phyloP scores from a whole-genome alignment of 1,284 basidiomycete genomes.

The Pseudozyma sp. region DNA sequence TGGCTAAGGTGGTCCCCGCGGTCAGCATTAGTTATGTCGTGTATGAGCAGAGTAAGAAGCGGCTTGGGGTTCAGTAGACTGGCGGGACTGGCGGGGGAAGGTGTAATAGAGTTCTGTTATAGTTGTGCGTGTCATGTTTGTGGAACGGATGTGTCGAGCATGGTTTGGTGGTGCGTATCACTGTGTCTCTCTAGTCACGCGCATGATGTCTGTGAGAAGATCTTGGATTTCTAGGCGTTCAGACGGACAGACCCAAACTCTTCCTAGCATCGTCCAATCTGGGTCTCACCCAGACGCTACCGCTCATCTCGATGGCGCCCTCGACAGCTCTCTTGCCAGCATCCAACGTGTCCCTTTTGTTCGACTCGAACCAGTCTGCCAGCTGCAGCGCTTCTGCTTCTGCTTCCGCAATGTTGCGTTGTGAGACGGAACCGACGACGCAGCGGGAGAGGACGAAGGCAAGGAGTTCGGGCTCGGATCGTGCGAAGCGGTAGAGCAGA shows the following conservation, averaged over 20 bases:
- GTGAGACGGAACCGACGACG: slow-evolving; percentile 42
- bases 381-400: slow-evolving; percentile 55
- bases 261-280: slow-evolving; percentile 60
- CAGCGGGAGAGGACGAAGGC: slow-evolving; percentile 55
- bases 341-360: slow-evolving; percentile 20
- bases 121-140: too few species aligned
- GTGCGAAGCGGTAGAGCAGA: slow-evolving; percentile 57
- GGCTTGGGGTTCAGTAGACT: slow-evolving; percentile 50
- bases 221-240: background rate
- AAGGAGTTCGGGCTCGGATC: slow-evolving; percentile 53
- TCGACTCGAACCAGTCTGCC: slow-evolving; percentile 43
- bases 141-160: too few species aligned
- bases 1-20: slow-evolving; percentile 76
- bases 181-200: too few species aligned
- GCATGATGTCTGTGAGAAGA: background rate
- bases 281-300: slow-evolving; percentile 63
- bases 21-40: slow-evolving; percentile 68
- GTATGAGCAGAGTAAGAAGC: slow-evolving; percentile 64
- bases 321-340: slow-evolving; percentile 41
- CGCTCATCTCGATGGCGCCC: slow-evolving; percentile 59
- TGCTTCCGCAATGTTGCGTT: slow-evolving; percentile 44
- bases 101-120: too few species aligned
- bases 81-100: background rate
- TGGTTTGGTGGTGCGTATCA: background rate
- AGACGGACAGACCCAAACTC: slow-evolving; percentile 31